Conservation (phyloP, 116 monocot species). For the Thalassia testudinum region DNA sequence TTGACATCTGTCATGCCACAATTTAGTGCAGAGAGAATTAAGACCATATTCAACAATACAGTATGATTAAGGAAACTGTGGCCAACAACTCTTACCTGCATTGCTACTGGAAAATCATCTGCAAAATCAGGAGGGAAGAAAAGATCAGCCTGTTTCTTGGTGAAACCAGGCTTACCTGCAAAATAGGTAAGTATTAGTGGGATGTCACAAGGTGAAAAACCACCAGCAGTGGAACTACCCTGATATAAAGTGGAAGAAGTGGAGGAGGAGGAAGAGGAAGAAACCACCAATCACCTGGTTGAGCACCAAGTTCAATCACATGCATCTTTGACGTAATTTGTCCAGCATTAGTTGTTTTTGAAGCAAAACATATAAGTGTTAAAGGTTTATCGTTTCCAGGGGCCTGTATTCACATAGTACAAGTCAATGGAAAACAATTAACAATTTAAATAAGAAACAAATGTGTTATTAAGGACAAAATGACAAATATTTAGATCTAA, state of each 20-base stretch:
- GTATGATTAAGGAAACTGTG: background rate
- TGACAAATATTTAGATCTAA: background rate
- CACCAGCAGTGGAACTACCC: too few species aligned
- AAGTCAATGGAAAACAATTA: background rate
- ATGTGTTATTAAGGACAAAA: background rate
- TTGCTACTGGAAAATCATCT: conserved; percentile 91
- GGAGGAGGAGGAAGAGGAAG: too few species aligned
- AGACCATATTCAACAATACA: background rate
- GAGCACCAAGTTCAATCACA: conserved; percentile 99
- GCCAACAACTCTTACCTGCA: conserved; percentile 41
- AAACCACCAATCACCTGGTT: conserved; percentile 47
- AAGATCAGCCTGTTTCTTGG: conserved; percentile 97
- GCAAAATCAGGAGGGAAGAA: conserved; percentile 99
- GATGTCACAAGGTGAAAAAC: too few species aligned
- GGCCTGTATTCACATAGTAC: conserved; percentile 21
- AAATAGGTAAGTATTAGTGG: background rate
- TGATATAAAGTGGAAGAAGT: too few species aligned
- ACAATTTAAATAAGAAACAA: background rate
- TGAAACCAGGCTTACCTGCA: conserved; percentile 88
- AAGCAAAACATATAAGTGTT: conserved; percentile 84
- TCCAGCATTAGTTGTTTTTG: conserved; percentile 85
- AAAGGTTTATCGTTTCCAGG: conserved; percentile 78
- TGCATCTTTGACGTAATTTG: conserved; percentile 90
- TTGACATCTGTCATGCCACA: conserved; percentile 78
- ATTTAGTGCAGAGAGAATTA: background rate